Percentiles rank a stretch among this genome's conserved stretches.
Conservation (phyloP, 257 asterid species). For the Solanum peruvianum region DNA sequence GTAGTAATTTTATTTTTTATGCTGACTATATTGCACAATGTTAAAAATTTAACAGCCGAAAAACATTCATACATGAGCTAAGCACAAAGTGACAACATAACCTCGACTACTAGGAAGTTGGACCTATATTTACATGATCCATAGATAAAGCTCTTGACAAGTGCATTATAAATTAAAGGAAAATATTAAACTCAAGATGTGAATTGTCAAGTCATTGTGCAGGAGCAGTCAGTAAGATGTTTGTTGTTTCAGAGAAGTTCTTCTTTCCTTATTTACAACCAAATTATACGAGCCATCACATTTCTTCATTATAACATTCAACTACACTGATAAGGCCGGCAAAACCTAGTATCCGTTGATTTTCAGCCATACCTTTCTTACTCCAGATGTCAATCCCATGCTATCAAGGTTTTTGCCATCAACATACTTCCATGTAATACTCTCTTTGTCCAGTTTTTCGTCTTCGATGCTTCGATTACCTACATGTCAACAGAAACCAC, state of each 20-base stretch:
- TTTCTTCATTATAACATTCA: background rate
- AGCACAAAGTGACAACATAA: background rate
- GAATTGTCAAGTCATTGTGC: background rate
- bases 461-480: constrained; percentile 25
- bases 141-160: background rate
- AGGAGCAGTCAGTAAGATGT: background rate
- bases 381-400: constrained; percentile 92
- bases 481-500: constrained; percentile 20
- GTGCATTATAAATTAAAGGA: background rate
- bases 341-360: background rate
- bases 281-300: background rate
- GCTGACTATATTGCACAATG: background rate
- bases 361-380: constrained; percentile 62
- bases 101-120: background rate
- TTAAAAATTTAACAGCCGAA: background rate
- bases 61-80: background rate
- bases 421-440: constrained; percentile 59
- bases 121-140: background rate
- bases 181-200: background rate
- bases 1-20: background rate
- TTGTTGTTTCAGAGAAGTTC: background rate
- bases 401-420: constrained; percentile 48
- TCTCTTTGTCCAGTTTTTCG: constrained; percentile 18
- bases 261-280: background rate
- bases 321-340: background rate